These are phyloP conservation scores for Alternaria tenuissima DNA, from an alignment of 2,329 filamentous ascomycete species.

Conservation along the genomic window DNA sequence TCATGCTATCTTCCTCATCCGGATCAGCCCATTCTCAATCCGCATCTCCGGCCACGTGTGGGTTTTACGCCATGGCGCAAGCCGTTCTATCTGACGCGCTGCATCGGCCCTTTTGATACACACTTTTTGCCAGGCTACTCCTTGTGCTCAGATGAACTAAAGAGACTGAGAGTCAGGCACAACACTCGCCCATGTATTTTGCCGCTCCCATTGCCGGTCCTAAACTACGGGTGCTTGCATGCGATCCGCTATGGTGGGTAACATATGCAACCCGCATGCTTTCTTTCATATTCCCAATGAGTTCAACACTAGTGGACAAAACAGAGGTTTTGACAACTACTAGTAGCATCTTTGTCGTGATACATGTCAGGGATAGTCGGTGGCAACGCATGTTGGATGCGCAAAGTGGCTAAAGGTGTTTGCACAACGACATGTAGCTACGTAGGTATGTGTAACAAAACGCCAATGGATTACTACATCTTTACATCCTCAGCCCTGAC, in stretches of 20 bases:
- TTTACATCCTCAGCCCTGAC: background rate
- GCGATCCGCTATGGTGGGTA: background rate
- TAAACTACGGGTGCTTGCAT: background rate
- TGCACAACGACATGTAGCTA: background rate
- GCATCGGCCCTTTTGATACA: background rate
- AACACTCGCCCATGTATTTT: background rate
- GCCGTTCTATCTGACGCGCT: background rate
- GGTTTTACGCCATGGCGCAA: background rate
- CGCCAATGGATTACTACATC: background rate
- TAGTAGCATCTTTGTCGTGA: background rate
- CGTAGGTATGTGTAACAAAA: background rate
- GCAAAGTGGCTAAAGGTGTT: background rate
- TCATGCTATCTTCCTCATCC: background rate
- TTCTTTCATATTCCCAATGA: background rate
- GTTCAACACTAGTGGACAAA: background rate
- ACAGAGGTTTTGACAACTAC: background rate
- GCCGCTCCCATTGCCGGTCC: background rate
- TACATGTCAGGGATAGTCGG: background rate
- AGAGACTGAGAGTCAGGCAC: background rate
- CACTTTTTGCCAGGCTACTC: background rate
- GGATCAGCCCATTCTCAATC: background rate
- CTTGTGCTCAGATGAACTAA: background rate
- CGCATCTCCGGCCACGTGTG: background rate
- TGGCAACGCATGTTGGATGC: background rate
- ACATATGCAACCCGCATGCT: background rate